Evolutionary conservation across 306 rosid genomes (phyloP).

Genomic region (Datisca glomerata): DNA sequence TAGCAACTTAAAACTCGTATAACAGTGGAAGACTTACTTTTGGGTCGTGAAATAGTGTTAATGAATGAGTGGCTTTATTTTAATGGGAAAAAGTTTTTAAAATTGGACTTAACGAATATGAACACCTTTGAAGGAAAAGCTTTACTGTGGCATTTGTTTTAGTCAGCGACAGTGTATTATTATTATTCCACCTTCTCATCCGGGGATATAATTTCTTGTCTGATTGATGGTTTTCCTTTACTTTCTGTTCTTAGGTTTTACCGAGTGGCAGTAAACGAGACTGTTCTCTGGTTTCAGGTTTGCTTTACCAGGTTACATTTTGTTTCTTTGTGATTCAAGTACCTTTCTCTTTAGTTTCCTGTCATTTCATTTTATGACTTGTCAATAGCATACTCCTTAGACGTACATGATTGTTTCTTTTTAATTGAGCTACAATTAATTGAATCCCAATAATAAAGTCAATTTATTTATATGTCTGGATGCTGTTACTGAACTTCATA

Average conservation of each 20-base stretch:
- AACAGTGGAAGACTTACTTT: no score
- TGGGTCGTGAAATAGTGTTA: no score
- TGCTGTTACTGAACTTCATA: no score
- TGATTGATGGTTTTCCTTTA: background rate
- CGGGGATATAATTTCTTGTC: no score
- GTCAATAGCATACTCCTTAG: no score
- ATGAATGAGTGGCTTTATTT: background rate
- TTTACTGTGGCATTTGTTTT: no score
- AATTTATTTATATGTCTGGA: no score
- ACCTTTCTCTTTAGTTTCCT: background rate
- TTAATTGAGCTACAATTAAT: no score
- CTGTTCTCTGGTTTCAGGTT: conserved; percentile 98
- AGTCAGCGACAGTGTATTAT: no score
- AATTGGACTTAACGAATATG: background rate
- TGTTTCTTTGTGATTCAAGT: conserved; percentile 26
- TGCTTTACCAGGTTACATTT: conserved; percentile 87
- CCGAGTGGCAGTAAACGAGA: conserved; percentile 59
- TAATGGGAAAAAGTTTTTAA: background rate
- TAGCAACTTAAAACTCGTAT: no score
- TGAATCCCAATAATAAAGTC: no score
- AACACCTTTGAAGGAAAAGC: background rate
- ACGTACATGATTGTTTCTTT: no score
- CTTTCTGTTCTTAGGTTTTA: conserved; percentile 46
- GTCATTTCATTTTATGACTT: background rate
- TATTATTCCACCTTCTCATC: background rate